Evolutionary conservation across 2,329 filamentous ascomycete genomes (phyloP), one percentile per base, ranked within the genome.

Genomic region (Bipolaris bicolor): DNA sequence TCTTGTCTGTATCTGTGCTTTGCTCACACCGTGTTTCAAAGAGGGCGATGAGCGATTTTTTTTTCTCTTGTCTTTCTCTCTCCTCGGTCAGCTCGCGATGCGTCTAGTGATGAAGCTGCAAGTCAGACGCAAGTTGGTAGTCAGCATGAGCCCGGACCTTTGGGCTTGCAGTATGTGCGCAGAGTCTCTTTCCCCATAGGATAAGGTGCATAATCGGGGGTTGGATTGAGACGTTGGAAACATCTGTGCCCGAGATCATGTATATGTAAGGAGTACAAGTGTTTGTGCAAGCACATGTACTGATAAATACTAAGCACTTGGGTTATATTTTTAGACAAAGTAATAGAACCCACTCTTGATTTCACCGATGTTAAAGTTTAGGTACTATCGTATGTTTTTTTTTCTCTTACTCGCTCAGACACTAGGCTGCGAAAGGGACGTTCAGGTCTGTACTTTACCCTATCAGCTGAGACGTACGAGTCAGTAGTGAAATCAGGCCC

Each of bases 401-500:
- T 40, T 56, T 56, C 5, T 11, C 10, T 15, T 26, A 26, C 20
- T 13, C 20, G 20, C 34, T 36, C 40, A 7, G 11, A 18, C 24
- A 18, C n/a, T 11, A 18, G 37, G 40, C 22, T 34, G 11, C 13
- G 1, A 31, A 34, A 33, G 40, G 24, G 20, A 18, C 15, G 31
- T 55, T 55, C 22, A 18, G 36, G 45, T 18, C n/a, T 49, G 36
- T 22, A 31, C 13, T 22, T 16, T 15, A n/a, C 15, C 13, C 16
- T n/a, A 22, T 41, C 20, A 34, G 36, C 15, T 15, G 15, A 53
- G 22, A 39, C 18, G n/a, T 24, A 31, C 53, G 53, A 56, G 46
- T 51, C 52, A 51, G 39, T 22, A 13, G 18, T 18, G 7, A 7
- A 46, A 50, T 16, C 39, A 39, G n/a, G 18, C 31, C 39, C 49